A percentile compares a stretch with the other conserved stretches of the same genome.
Evolutionary conservation across 345 rosid genomes (phyloP).

Genomic region (Brassica rapa): DNA sequence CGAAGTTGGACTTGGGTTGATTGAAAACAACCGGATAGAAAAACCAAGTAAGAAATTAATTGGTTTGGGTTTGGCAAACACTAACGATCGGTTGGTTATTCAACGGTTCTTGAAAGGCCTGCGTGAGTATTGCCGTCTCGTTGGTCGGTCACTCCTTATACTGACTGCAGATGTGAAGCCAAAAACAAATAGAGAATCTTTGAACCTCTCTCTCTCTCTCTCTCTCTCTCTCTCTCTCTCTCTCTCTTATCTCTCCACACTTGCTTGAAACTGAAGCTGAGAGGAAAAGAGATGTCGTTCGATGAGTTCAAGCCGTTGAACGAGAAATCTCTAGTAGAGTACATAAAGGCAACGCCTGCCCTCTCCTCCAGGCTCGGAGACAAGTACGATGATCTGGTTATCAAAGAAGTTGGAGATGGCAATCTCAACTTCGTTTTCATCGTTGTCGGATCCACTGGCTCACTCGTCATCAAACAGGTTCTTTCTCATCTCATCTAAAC

Average conservation of each 20-base stretch:
- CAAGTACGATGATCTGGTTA: conserved; percentile 58
- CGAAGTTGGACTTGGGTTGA: background rate
- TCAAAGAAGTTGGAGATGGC: conserved; percentile 96
- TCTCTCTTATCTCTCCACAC: background rate
- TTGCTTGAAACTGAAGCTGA: conserved; percentile 40
- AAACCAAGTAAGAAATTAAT: background rate
- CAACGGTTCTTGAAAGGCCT: background rate
- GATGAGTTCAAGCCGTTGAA: conserved; percentile 68
- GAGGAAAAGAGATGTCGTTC: conserved; percentile 49
- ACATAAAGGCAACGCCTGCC: conserved; percentile 73
- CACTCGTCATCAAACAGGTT: conserved; percentile 91
- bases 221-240: background rate
- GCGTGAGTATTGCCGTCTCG: conserved; percentile 27
- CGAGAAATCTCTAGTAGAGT: conserved; percentile 72
- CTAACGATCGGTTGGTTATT: background rate
- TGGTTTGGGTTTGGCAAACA: background rate
- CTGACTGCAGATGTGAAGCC: conserved; percentile 1
- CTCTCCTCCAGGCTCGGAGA: conserved; percentile 64
- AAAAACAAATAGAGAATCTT: conserved; percentile 20
- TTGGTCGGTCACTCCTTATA: background rate
- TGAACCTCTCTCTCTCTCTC: conserved; percentile 20
- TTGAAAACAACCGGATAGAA: background rate
- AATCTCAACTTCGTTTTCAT: conserved; percentile 91
- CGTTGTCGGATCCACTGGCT: conserved; percentile 60
- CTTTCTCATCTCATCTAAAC: background rate